Base-by-base conservation (phyloP, 129 eudicot species). In the Saussurea involucrata region DNA sequence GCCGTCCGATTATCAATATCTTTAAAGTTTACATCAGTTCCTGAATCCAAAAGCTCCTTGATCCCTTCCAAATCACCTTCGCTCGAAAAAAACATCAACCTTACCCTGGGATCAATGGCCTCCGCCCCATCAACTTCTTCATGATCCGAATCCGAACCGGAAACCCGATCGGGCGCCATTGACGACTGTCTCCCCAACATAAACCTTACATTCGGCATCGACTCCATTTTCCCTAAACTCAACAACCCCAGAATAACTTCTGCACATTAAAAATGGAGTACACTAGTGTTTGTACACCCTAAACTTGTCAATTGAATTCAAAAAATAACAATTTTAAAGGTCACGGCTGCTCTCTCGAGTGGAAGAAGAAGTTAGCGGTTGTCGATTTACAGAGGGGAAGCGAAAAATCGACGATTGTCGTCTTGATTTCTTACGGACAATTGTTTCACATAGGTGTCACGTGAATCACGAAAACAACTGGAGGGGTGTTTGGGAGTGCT, bases 1-100 rank as follows among this genome's bases (percentile, higher is more conserved):
- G 99, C 96, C 18, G 99, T 95, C 37, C 99, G 85, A 69, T 79
- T 10, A 88, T 95, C 99, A 34, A 89, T 89, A 84, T 95, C 99
- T 66, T 90, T 61, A 31, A 81, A 95, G 81, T 95, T 89, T 7
- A 92, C 99, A 74, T 89, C 92, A 3, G 86, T 83, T 22, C 89
- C 90, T 24, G 86, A 83, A 8, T 63, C 88, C 76, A 95, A 32
- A 4, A 95, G 88, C 69, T 92, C 97, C 77, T 80, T 74, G 24
- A 95, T 88, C 66, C 96, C 97, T 10, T 95, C 96, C 64, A 95
- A 63, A 69, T 95, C 94, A 55, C 95, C 86, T 77, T 91, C 97
- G 67, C 93, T 90, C 0, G 90, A 88, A 68, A 81, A 42, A 76
- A 86, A 95, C 97, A 95, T 91, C n/a, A 95, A 37, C 81, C 88